Evolutionary conservation across 345 rosid species (phyloP), one percentile per base, ranked within the genome.

Genomic region (Acer saccharum): DNA sequence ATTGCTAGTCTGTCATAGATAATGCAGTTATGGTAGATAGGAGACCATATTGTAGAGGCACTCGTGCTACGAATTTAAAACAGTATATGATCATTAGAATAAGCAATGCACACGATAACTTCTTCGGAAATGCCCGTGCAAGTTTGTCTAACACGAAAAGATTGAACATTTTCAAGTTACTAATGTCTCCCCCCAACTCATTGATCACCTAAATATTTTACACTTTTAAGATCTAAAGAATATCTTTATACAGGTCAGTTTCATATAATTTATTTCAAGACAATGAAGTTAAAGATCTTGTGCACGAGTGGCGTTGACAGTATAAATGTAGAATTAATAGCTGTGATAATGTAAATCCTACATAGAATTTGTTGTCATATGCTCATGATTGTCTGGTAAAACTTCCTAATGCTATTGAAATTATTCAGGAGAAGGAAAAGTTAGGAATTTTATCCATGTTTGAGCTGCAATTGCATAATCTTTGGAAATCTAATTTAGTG

Each of bases 111-210:
- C 25, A 8, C 7, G 27, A 27, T 69, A 20, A 25, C 39, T 50
- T 52, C 39, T 35, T 4, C 39, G 6, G 8, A 58, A 44, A 1
- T 25, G 27, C 75, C 57, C 29, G 20, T 72, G 52, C 23, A 14
- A 32, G 14, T 12, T 35, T 57, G 50, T 58, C 44, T n/a, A 17
- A 27, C 11, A 17, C 2, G 52, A 43, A n/a, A 8, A 39, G 18
- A 39, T 39, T 32, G 54, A 20, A 39, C n/a, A 17, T 75, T 72
- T 75, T 61, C 79, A 46, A 73, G 69, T 73, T 61, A 54, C 5
- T 11, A 18, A 32, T 81, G 83, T 78, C 73, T 77, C 81, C 81
- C 66, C 46, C 58, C 32, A 13, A 39, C 66, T 58, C 52, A 58
- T n/a, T n/a, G n/a, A n/a, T 57, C 41, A 3, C 23, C 32, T 4